Conservation (phyloP, 2,329 filamentous ascomycete genomes). For the Achaetomium macrosporum region DNA sequence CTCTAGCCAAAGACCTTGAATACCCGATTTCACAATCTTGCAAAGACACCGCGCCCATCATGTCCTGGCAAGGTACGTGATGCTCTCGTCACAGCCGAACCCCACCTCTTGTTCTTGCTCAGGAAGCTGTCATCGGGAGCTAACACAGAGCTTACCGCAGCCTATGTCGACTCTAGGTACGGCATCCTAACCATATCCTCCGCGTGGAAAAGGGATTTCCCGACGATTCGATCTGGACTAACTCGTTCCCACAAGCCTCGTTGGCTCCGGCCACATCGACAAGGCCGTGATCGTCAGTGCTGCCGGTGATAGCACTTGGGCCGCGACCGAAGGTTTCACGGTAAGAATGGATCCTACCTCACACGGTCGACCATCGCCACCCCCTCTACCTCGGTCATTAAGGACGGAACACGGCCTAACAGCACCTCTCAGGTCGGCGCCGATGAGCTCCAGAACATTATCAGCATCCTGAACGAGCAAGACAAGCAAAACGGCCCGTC, state of each 20-base stretch:
- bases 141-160: conserved; percentile 32
- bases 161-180: conserved; percentile 49
- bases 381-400: not conserved
- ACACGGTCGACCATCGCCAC: not conserved
- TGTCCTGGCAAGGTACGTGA: conserved; percentile 69
- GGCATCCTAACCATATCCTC: not conserved
- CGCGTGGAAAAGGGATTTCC: not conserved
- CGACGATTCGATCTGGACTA: not conserved
- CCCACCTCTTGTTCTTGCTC: conserved; percentile 19
- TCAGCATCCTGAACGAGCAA: conserved; percentile 40
- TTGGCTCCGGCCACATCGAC: conserved; percentile 72
- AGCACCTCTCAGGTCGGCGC: conserved; percentile 43
- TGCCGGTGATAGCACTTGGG: conserved; percentile 78
- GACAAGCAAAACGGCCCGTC: conserved; percentile 36
- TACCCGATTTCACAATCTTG: not conserved
- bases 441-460: conserved; percentile 54
- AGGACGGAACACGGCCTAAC: not conserved
- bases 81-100: conserved; percentile 25
- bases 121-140: conserved; percentile 20
- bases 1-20: not conserved
- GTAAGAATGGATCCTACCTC: conserved; percentile 43
- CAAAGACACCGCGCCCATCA: conserved; percentile 15
- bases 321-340: conserved; percentile 61
- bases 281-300: conserved; percentile 78
- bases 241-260: conserved; percentile 53